A percentile compares a stretch with the other conserved stretches of the same genome.
Evolutionary conservation across 2,329 filamentous ascomycete genomes (phyloP).

Genomic region (Colletotrichum lini): DNA sequence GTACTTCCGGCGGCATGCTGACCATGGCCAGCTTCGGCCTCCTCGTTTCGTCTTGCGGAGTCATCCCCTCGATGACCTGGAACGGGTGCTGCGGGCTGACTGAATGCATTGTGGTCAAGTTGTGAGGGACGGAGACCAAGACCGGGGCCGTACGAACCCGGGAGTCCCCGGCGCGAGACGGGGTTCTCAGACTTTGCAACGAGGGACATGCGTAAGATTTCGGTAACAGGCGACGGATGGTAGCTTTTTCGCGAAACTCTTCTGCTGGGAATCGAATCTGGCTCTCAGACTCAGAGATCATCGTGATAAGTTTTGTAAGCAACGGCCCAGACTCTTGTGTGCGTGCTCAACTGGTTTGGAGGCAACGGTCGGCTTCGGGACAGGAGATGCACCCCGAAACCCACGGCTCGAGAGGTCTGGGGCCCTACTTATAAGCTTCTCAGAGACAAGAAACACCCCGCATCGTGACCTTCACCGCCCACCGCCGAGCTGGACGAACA

Average conservation of each 20-base stretch:
- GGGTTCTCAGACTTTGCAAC: neutral
- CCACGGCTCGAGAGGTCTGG: neutral
- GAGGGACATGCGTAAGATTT: neutral
- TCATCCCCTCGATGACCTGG: neutral
- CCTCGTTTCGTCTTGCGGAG: neutral
- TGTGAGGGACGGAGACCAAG: too few relatives aligned
- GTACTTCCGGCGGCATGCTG: slow-evolving; percentile 5
- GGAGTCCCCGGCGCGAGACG: neutral
- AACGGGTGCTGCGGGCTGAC: too few relatives aligned
- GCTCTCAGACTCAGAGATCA: neutral
- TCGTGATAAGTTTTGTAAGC: neutral
- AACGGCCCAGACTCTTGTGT: too few relatives aligned
- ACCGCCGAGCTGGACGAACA: neutral
- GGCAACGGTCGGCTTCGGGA: too few relatives aligned
- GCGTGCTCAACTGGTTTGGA: too few relatives aligned
- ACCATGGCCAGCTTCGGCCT: neutral
- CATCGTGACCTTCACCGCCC: neutral
- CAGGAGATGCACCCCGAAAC: neutral
- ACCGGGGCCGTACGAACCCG: neutral
- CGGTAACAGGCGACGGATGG: neutral
- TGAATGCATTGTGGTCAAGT: neutral
- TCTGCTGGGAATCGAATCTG: neutral
- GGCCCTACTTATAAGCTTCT: neutral
- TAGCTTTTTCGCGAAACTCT: neutral
- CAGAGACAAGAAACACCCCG: neutral